A percentile compares a stretch with the other conserved stretches of the same genome.
These are phyloP conservation scores for Skeletonema tropicum DNA, from an alignment of 108 stramenopile species.

Conservation along the genomic window DNA sequence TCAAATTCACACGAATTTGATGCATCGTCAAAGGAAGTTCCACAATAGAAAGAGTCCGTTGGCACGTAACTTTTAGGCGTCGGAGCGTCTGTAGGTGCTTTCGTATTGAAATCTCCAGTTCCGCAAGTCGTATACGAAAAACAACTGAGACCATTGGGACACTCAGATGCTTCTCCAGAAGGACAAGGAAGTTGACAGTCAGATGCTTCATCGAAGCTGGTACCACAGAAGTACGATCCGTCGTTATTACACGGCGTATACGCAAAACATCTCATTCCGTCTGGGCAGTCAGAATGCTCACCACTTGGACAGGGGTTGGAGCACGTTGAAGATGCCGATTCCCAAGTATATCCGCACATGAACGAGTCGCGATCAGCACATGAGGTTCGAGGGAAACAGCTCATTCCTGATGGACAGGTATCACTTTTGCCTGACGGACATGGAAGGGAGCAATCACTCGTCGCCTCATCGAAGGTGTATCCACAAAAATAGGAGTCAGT, in stretches of 20 bases:
- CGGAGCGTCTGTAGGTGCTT: conserved; percentile 32
- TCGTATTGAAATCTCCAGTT: conserved; percentile 42
- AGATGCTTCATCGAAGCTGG: conserved; percentile 40
- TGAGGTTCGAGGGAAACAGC: conserved; percentile 40
- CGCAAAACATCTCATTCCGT: conserved; percentile 51
- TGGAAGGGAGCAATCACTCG: conserved; percentile 40
- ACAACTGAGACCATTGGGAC: conserved; percentile 76
- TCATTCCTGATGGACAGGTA: conserved; percentile 44
- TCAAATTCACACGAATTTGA: conserved; percentile 24
- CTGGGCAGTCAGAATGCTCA: conserved; percentile 48
- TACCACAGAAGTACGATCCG: conserved; percentile 48
- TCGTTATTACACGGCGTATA: conserved; percentile 53
- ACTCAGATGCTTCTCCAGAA: conserved; percentile 59
- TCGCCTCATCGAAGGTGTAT: conserved; percentile 45
- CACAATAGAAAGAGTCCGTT: conserved; percentile 47
- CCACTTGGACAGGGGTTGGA: conserved; percentile 47
- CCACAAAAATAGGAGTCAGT: conserved; percentile 48
- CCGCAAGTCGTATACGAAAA: conserved; percentile 86
- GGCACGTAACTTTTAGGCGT: conserved; percentile 10
- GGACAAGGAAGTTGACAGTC: conserved; percentile 73
- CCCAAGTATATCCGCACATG: conserved; percentile 50
- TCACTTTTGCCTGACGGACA: conserved; percentile 39
- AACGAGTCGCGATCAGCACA: conserved; percentile 55
- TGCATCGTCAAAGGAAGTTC: conserved; percentile 38
- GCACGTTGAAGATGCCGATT: conserved; percentile 41